These are phyloP conservation scores for Angomonas deanei DNA, from an alignment of 208 protist genomes.

Conservation along the genomic window DNA sequence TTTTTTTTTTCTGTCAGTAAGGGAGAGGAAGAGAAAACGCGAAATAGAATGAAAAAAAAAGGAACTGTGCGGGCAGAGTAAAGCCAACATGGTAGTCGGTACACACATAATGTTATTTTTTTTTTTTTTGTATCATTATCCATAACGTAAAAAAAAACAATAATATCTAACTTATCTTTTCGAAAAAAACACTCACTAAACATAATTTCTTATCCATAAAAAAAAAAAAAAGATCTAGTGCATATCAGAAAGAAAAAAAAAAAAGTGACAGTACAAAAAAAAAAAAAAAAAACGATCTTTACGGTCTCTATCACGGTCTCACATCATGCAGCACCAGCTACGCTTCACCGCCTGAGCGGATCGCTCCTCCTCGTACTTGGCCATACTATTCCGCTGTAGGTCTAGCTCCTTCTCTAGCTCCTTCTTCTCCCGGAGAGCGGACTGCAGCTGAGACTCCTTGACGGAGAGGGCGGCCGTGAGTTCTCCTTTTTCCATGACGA, in stretches of 20 bases:
- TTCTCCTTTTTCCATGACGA: too few relatives aligned
- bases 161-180: background rate
- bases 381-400: background rate
- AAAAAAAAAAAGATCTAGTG: slow-evolving; percentile 7
- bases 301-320: background rate
- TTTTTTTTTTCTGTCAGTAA: background rate
- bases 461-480: background rate
- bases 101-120: too few relatives aligned
- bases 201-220: too few relatives aligned
- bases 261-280: slow-evolving; percentile 3
- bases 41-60: background rate
- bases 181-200: background rate
- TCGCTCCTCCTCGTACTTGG: background rate
- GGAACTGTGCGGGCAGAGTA: background rate
- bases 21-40: background rate
- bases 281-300: background rate
- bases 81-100: too few relatives aligned
- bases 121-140: too few relatives aligned
- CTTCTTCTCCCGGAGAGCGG: background rate
- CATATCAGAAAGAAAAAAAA: background rate
- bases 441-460: background rate
- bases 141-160: slow-evolving; percentile 2
- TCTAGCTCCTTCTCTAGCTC: background rate
- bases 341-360: background rate
- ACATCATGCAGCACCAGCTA: background rate